Conservation (phyloP, 2,329 filamentous ascomycete species). For the Xylariaceae sp. region DNA sequence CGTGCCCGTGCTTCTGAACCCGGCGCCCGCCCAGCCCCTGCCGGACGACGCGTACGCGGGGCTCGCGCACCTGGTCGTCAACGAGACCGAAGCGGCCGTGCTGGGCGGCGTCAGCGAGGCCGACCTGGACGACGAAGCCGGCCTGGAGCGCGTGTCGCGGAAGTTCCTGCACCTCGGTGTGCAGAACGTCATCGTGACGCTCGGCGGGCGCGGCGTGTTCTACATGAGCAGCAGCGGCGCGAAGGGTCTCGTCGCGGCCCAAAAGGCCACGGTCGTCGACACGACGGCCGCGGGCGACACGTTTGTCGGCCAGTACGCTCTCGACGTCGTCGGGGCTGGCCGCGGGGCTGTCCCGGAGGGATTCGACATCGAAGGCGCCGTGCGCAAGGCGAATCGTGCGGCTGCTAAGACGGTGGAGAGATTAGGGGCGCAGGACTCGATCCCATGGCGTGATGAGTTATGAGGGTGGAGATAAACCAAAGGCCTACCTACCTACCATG, state of each 20-base stretch:
- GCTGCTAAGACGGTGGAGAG: constrained; percentile 64
- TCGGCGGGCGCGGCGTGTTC: constrained; percentile 76
- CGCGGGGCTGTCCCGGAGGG: background rate
- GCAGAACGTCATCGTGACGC: constrained; percentile 73
- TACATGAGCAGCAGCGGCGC: constrained; percentile 45
- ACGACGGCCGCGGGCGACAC: constrained; percentile 94
- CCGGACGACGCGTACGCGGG: constrained; percentile 62
- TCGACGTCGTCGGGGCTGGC: constrained; percentile 60
- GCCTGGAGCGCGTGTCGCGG: constrained; percentile 45
- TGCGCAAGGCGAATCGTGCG: constrained; percentile 57
- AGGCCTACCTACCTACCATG: background rate
- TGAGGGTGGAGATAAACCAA: background rate
- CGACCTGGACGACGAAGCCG: constrained; percentile 45
- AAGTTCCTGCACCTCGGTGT: constrained; percentile 68
- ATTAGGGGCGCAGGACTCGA: constrained; percentile 60
- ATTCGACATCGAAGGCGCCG: constrained; percentile 56
- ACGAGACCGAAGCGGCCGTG: constrained; percentile 82
- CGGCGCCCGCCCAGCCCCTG: constrained; percentile 69
- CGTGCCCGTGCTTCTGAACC: constrained; percentile 74
- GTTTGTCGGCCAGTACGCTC: constrained; percentile 83
- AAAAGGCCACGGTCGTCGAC: constrained; percentile 75
- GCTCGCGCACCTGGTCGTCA: constrained; percentile 77
- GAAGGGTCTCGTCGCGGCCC: constrained; percentile 54
- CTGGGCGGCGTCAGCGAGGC: constrained; percentile 55
- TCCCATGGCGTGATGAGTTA: constrained; percentile 58